Base-by-base conservation (phyloP, 495 filamentous ascomycete genomes). In the Annulohypoxylon nitens region DNA sequence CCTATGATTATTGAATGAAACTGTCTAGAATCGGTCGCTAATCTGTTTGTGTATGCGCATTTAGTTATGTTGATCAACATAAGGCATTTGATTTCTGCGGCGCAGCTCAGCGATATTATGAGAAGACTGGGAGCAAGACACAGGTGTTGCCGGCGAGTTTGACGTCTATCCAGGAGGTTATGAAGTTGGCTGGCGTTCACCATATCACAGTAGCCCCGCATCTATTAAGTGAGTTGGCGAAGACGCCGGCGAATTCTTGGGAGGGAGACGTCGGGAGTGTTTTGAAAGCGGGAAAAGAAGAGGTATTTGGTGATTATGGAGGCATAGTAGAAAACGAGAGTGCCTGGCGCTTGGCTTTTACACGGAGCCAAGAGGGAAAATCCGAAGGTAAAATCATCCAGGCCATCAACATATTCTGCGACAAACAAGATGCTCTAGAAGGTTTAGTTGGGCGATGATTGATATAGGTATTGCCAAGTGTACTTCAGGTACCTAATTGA, bases 371-470 rank as follows among this genome's bases (percentile, higher is more conserved):
- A 3, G 77, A 80, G 34, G 88, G 88, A 0, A 81, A 82, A 41
- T 83, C 83, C 16, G 85, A 87, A 76, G 77, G 74, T 18, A 90
- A 88, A 77, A 70, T 87, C 70, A 86, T 77, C 12, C 82, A 89
- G 84, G 88, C 89, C 14, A 80, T 92, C 47, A 86, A 88, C 70
- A 88, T 89, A 34, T 90, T 91, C 77, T 85, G 83, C 18, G 84
- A 88, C 16, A 86, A 87, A 81, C 89, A 91, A 71, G 81, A 87
- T 43, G 83, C 79, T 58, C 54, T 90, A 16, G 86, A 88, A 68
- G 76, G 68, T 33, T 59, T 88, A 30, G 83, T 86, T 58, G 58
- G n/a, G 62, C 83, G 30, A 30, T 30, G 30, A 30, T 30, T 30
- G 30, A 30, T 30, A n/a, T n/a, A n/a, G n/a, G n/a, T n/a, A 30